phyloP scores from a whole-genome alignment of 23 red algal genomes.

The Gracilaria domingensis region DNA sequence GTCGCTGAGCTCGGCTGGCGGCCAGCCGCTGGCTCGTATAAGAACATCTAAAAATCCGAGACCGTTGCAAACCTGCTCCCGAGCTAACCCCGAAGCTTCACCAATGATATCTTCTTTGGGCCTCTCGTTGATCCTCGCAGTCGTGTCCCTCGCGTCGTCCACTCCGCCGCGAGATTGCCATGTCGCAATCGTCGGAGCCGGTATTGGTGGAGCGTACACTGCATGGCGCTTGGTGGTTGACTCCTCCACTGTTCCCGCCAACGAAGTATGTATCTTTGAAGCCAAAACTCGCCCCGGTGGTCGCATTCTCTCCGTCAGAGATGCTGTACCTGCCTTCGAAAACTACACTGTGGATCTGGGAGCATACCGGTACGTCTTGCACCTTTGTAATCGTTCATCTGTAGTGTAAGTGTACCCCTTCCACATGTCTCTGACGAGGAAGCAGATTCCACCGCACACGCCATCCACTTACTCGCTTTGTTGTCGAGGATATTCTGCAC shows the following conservation, averaged over 20 bases:
- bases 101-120: not conserved
- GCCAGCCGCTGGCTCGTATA: no score
- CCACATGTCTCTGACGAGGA: not conserved
- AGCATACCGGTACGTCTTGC: constrained; percentile 56
- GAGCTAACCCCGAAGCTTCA: not conserved
- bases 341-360: constrained; percentile 62
- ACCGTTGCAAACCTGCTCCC: not conserved
- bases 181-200: constrained; percentile 52
- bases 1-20: no score
- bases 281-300: constrained; percentile 63
- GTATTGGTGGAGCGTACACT: constrained; percentile 63
- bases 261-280: constrained; percentile 64
- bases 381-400: not conserved
- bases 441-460: not conserved
- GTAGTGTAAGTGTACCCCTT: not conserved
- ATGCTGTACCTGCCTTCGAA: constrained; percentile 32
- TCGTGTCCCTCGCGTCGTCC: not conserved
- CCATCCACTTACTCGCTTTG: not conserved
- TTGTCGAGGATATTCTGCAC: constrained; percentile 13
- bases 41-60: no score
- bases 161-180: constrained; percentile 27
- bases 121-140: not conserved
- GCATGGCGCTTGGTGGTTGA: constrained; percentile 53
- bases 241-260: not conserved
- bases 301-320: constrained; percentile 50